Base-by-base conservation (phyloP, 169 alveolate genomes). In the Cryptosporidium bovis region DNA sequence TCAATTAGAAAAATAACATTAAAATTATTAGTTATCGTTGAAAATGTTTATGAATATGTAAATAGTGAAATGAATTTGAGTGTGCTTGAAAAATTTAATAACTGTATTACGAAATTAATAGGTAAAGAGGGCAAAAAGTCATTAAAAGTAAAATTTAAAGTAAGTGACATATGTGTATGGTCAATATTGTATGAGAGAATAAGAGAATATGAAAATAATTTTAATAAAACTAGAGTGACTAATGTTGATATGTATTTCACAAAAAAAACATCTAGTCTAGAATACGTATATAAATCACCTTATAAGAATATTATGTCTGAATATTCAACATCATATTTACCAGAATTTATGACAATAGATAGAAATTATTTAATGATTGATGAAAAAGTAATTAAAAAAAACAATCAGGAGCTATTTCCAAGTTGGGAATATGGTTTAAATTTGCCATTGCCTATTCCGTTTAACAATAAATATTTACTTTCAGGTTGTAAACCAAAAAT, bases 381-480 rank as follows among this genome's bases (percentile, higher is more conserved):
- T n/a, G 46, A 18, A n/a, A 20, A 1, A 33, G n/a, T 24, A 33
- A 34, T 20, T 34, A 0, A 36, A 2, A 40, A 60, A 12, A 29
- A 58, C 4, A 33, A 55, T 16, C 55, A 69, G 6, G 67, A 69
- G 24, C n/a, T 62, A 24, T 62, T 77, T 48, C 87, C 87, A 50
- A 62, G 87, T n/a, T 77, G 87, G 87, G 71, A 62, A 10, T 77
- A 77, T 40, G 87, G 87, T 10, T 64, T 77, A 24, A 77, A 53
- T 20, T 60, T 77, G 36, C 87, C 87, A 3, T 34, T 62, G 13
- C 77, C 69, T 33, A 60, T 62, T 27, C 87, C 87, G 5, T 77
- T 77, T 58, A 60, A 56, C 36, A 60, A 77, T 48, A 33, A 51
- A 12, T 44, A 3, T 18, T 15, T 60, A 16, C 53, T 77, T n/a